Base-by-base conservation (phyloP, 2,329 filamentous ascomycete genomes). In the Fusarium sp. region DNA sequence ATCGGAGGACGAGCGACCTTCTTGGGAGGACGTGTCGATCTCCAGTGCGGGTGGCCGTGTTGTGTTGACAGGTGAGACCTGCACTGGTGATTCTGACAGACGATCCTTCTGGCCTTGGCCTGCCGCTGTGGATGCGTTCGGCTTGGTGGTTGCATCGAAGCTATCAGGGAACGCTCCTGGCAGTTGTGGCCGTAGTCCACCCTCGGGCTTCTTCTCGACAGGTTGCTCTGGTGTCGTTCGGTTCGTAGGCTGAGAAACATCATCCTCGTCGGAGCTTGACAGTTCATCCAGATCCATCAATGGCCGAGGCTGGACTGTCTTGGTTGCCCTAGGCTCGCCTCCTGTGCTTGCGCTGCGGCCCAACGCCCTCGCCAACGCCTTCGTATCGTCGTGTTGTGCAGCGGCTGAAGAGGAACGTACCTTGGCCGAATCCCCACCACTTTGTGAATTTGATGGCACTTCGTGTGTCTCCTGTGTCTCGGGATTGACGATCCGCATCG, bases 251-350 rank as follows among this genome's bases (percentile, higher is more conserved):
- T 73, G 69, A 60, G 72, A 82, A 70, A 67, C 80, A 73, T 60
- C 80, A 39, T 85, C 85, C 3, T 83, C 83, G 14, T 86, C 85
- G 10, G 88, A 88, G 58, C 87, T 87, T 69, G 93, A 92, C 49
- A 92, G 92, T 71, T 93, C 91, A 76, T 94, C 92, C 18, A 94
- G 84, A 60, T 91, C 90, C 69, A 91, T 85, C 29, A 91, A 88
- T 21, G 88, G 83, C 70, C 89, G 90, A 3, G 90, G 87, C 72
- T 77, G 80, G 39, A 73, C 64, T 9, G 77, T 63, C 79, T 90
- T 89, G 63, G 86, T 84, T 23, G 87, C 87, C 76, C 86, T 89
- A 5, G 84, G 76, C 42, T 89, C 88, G 44, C 78, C 82, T 59
- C 80, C 84, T 44, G 79, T 76, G 59, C 79, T 80, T 15, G 74